Evolutionary conservation across 208 protist species (phyloP).

Genomic region (Leishmania tarentolae): DNA sequence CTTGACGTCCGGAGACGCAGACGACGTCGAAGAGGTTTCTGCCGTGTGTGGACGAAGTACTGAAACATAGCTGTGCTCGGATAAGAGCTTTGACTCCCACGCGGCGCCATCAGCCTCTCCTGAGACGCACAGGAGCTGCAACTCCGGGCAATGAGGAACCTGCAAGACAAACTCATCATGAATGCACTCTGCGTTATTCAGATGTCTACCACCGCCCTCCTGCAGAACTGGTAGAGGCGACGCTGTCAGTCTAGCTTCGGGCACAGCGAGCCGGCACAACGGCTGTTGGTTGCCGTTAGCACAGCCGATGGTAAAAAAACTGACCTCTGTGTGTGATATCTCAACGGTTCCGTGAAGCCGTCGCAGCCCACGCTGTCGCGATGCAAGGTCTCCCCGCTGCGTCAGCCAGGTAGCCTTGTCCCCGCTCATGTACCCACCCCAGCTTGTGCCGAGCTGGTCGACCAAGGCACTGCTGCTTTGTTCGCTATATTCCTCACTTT

Average conservation of each 20-base stretch:
- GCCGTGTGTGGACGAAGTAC: not conserved
- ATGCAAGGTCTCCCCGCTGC: not conserved
- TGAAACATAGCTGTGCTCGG: not conserved
- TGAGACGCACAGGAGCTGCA: slow-evolving; percentile 6
- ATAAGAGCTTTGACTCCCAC: not conserved
- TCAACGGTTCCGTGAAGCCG: slow-evolving; percentile 17
- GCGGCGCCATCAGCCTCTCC: not conserved
- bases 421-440: not conserved
- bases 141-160: slow-evolving; percentile 18
- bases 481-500: not conserved
- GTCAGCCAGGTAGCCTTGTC: not conserved
- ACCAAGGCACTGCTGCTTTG: not conserved
- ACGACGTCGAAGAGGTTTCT: not conserved
- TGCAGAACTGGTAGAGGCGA: slow-evolving; percentile 2
- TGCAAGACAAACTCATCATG: slow-evolving; percentile 12
- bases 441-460: not conserved
- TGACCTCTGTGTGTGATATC: slow-evolving; percentile 10
- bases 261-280: slow-evolving; percentile 16
- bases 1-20: not conserved
- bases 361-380: not conserved
- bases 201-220: not conserved
- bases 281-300: slow-evolving; percentile 1
- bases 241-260: slow-evolving; percentile 15
- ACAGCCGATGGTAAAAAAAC: not conserved
- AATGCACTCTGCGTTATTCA: not conserved